Base-by-base conservation (phyloP, 2,329 filamentous ascomycete genomes). In the Emericellopsis cladophorae region DNA sequence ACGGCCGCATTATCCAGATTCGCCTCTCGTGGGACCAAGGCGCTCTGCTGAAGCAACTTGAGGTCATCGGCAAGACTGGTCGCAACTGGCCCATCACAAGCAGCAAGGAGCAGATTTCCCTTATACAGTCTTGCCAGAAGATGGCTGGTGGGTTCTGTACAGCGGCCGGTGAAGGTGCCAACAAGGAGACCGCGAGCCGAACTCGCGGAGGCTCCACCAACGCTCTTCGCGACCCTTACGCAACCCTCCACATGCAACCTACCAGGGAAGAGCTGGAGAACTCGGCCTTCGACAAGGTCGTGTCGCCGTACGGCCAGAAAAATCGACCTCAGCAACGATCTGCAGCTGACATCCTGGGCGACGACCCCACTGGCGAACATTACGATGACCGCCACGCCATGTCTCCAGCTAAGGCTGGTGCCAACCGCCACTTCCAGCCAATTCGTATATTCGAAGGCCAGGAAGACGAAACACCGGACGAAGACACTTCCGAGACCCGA, bases 51-150 rank as follows among this genome's bases (percentile, higher is more conserved):
- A 96, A 92, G 66, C 83, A 94, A 60, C 74, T 95, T 48, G 89
- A 95, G 46, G 80, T 95, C 42, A 96, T 98, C 60, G 90, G 92
- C 53, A 82, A 81, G 56, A 81, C 83, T 41, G 86, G 85, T 42
- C 84, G 83, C 59, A 94, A 92, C 64, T 98, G 92, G 92, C 92
- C 92, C 41, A 93, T 98, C 56, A 78, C 79, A 50, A 88, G 95
- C 57, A 84, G 81, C 56, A 77, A 77, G 52, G 88, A 95, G 41
- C 89, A 96, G 65, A 72, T 82, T 50, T 80, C 78, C 52, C 66
- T 95, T 53, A 85, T 95, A 52, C 68, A 74, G 47, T 69, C 66
- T 39, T 80, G 71, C 47, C 64, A 76, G 51, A 72, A 74, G 51
- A 59, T 56, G 43, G 41, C 33, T 7, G 38, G 24, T 22, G 12